Conservation (phyloP, 352 stramenopile genomes). For the Phytophthora litchii region DNA sequence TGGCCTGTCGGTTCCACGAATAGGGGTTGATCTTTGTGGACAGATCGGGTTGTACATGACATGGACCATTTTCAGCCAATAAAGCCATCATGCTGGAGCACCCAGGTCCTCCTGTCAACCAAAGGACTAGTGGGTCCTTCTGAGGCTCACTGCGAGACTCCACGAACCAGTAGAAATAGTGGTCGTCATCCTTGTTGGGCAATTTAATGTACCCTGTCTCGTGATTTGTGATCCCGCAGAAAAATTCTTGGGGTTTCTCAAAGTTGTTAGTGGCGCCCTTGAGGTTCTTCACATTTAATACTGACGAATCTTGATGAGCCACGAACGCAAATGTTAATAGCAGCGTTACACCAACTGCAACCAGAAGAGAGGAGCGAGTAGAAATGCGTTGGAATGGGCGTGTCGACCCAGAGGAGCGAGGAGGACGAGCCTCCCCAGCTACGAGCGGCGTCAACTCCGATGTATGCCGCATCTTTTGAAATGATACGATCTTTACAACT, state of each 20-base stretch:
- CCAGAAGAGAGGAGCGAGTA: not conserved
- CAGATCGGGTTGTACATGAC: not conserved
- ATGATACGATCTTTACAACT: not conserved
- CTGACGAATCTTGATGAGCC: not conserved
- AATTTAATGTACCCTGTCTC: not conserved
- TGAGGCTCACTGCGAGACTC: not conserved
- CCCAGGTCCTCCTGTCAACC: not conserved
- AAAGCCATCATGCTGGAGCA: not conserved
- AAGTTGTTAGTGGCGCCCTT: not conserved
- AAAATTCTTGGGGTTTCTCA: not conserved
- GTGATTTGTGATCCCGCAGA: not conserved
- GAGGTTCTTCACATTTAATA: not conserved
- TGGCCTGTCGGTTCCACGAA: not conserved
- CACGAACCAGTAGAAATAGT: not conserved
- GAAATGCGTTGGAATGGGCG: not conserved
- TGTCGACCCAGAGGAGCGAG: not conserved
- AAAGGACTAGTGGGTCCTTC: not conserved
- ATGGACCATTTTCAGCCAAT: not conserved
- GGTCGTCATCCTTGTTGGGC: not conserved
- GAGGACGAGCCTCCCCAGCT: not conserved
- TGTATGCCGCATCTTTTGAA: not conserved
- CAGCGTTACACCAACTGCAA: not conserved
- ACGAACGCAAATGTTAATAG: not conserved
- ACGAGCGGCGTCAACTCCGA: not conserved
- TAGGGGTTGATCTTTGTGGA: not conserved